Conservation (phyloP, 805 yeast genomes). For the Pichia exigua region DNA sequence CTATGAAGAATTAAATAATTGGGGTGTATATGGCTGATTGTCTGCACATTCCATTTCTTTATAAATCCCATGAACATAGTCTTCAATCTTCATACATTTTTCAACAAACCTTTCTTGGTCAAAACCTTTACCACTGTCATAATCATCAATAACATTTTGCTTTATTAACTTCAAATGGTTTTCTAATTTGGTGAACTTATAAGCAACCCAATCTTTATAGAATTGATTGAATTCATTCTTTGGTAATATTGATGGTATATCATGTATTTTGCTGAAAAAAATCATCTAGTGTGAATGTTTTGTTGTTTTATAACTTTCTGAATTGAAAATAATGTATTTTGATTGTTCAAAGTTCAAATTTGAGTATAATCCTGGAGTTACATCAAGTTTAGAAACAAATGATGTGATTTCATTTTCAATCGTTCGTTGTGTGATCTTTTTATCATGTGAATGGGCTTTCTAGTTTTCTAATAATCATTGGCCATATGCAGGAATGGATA, state of each 20-base stretch:
- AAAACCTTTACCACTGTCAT: slow-evolving; percentile 18
- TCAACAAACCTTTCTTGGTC: slow-evolving; percentile 24
- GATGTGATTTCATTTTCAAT: slow-evolving; percentile 18
- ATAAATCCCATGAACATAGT: slow-evolving; percentile 24
- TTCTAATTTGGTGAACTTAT: slow-evolving; percentile 24
- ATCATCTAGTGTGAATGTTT: slow-evolving; percentile 31
- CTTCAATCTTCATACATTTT: slow-evolving; percentile 24
- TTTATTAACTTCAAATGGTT: slow-evolving; percentile 18
- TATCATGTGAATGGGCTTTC: slow-evolving; percentile 13
- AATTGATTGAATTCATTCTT: slow-evolving; percentile 26
- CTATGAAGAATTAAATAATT: slow-evolving; percentile 18
- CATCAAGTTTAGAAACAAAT: slow-evolving; percentile 15
- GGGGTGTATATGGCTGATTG: slow-evolving; percentile 24
- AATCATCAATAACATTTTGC: slow-evolving; percentile 15
- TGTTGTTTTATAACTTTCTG: slow-evolving; percentile 30
- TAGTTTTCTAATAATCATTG: slow-evolving; percentile 16
- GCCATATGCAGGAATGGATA: too few relatives aligned
- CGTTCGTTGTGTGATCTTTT: slow-evolving; percentile 20
- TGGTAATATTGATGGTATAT: slow-evolving; percentile 29
- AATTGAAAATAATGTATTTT: slow-evolving; percentile 30
- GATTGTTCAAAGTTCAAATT: slow-evolving; percentile 30
- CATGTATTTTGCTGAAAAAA: slow-evolving; percentile 29
- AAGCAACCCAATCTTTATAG: slow-evolving; percentile 30
- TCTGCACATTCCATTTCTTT: slow-evolving; percentile 27
- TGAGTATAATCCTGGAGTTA: slow-evolving; percentile 24